Evolutionary conservation across 768 basidiomycete genomes (phyloP), one percentile per base, ranked within the genome.

Genomic region (Tricholoma sp.): DNA sequence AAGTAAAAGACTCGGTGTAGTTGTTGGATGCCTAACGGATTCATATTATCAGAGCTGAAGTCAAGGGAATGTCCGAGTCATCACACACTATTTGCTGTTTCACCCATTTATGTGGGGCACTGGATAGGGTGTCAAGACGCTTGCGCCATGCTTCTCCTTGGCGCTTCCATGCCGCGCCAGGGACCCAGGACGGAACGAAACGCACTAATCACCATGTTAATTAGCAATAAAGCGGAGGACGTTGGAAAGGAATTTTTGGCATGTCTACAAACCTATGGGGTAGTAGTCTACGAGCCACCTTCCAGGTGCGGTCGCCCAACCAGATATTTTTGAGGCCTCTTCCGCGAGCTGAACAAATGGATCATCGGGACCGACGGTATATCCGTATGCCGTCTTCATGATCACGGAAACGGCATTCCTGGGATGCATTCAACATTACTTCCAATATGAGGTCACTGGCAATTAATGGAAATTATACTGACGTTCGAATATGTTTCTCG

Each of bases 161-260:
- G 4, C 75, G 72, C 57, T 78, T 78, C 70, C 80, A 83, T 0
- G 60, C 66, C 6, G 75, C 74, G 11, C 79, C 78, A 6, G 82
- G 82, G 31, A 83, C 62, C 64, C 69, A 82, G 2, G 72, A 66
- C 2, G 82, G 82, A n/a, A 82, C 56, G 50, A 77, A 75, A 29
- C 79, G 78, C 18, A 82, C 76, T 78, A 32, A 24, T 18, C 3
- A 3, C 4, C 15, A 42, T 9, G 5, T 34, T 44, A 13, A 39
- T 11, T 2, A 41, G 4, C 24, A 13, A 9, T 17, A 20, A 44
- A 4, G 34, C 34, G 31, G 49, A 15, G 7, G 12, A 45, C 50
- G 9, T 56, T 24, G 9, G 48, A 24, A 24, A 24, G 24, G 9
- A 12, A 39, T 31, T 29, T 17, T 12, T 12, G 50, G 37, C 15